Conservation (phyloP, 2,329 filamentous ascomycete species). For the Hypoxylon sp. region DNA sequence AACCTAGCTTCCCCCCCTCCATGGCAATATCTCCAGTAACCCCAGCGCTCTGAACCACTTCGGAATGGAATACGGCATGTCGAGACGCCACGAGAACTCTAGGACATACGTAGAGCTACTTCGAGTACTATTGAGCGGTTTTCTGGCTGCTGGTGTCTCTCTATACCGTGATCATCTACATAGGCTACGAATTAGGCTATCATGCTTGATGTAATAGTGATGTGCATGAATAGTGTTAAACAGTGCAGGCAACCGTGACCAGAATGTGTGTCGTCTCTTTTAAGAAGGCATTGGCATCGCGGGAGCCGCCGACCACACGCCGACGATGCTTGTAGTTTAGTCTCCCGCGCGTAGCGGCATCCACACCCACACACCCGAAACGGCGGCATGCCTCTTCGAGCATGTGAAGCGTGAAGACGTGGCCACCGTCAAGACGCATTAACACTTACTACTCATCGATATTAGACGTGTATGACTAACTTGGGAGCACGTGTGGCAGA, state of each 20-base stretch:
- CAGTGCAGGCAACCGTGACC: conserved; percentile 23
- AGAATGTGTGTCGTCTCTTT: conserved; percentile 10
- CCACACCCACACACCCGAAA: conserved; percentile 39
- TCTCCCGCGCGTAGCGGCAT: conserved; percentile 29
- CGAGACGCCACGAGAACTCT: conserved; percentile 6
- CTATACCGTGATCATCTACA: conserved; percentile 24
- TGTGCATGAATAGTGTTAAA: conserved; percentile 35
- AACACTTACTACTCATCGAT: conserved; percentile 29
- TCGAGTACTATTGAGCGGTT: conserved; percentile 2
- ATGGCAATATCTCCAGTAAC: conserved; percentile 4
- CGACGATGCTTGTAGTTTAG: conserved; percentile 34
- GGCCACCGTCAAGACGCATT: conserved; percentile 38
- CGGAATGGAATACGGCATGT: conserved; percentile 17
- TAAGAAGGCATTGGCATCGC: conserved; percentile 28
- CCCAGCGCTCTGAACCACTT: conserved; percentile 12
- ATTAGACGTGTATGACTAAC: conserved; percentile 30
- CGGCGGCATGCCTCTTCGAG: conserved; percentile 19
- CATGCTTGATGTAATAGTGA: conserved; percentile 36
- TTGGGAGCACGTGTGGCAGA: conserved; percentile 27
- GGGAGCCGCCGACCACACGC: conserved; percentile 39
- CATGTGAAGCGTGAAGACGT: conserved; percentile 39
- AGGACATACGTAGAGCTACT: conserved; percentile 1
- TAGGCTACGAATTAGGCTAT: conserved; percentile 28
- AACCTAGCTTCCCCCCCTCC: conserved; percentile 20
- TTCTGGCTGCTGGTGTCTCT: conserved; percentile 10